phyloP scores from a whole-genome alignment of 352 stramenopile genomes.

The Phytopythium kandeliae region DNA sequence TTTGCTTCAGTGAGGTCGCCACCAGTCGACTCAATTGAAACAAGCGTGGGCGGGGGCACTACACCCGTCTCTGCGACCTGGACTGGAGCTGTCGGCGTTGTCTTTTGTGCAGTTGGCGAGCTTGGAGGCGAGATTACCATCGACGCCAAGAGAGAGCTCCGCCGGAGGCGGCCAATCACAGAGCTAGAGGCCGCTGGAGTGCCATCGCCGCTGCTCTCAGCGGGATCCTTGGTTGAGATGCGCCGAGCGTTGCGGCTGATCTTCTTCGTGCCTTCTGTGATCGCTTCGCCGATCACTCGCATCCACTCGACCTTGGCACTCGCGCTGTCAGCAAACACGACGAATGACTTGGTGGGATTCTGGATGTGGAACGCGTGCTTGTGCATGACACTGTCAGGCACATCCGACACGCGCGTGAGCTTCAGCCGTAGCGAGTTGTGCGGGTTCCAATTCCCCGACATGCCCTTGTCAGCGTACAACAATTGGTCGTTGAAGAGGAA shows the following conservation, averaged over 20 bases:
- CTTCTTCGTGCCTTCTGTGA: conserved; percentile 69
- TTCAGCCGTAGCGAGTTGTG: conserved; percentile 84
- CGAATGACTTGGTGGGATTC: conserved; percentile 82
- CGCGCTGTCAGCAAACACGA: conserved; percentile 68
- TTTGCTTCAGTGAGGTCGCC: neutral
- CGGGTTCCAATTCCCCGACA: conserved; percentile 78
- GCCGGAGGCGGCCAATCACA: conserved; percentile 53
- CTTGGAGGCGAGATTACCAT: conserved; percentile 16
- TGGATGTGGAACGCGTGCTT: conserved; percentile 84
- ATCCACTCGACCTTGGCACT: conserved; percentile 77
- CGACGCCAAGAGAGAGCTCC: conserved; percentile 37
- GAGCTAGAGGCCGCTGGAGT: conserved; percentile 19
- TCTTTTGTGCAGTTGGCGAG: neutral
- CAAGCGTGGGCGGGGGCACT: neutral
- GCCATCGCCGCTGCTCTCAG: neutral
- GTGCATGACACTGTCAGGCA: conserved; percentile 58
- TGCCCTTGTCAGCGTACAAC: conserved; percentile 72
- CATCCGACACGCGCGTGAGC: conserved; percentile 73
- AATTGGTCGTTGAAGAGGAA: conserved; percentile 88
- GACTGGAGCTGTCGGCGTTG: neutral
- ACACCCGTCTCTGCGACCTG: neutral
- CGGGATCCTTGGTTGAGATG: conserved; percentile 34
- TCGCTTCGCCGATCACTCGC: conserved; percentile 69
- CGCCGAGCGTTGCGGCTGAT: conserved; percentile 62
- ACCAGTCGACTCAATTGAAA: neutral